These are phyloP conservation scores for Bifiguratus adelaidae DNA, from an alignment of 192 early-diverging fungal species.

Conservation along the genomic window DNA sequence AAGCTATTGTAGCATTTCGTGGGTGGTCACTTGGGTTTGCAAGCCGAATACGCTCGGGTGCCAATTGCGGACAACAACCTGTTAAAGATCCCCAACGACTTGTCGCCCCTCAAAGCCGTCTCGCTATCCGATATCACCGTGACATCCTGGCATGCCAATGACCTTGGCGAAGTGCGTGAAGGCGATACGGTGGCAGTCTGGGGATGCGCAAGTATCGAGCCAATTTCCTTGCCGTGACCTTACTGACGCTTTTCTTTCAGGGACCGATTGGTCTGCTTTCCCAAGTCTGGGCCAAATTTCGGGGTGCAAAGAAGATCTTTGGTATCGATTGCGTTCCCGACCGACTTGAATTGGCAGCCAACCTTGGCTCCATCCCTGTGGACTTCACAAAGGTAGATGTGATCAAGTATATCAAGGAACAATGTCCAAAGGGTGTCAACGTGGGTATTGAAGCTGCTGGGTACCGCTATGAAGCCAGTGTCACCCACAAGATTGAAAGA, in stretches of 20 bases:
- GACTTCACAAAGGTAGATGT: slow-evolving; percentile 20
- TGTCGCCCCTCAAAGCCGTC: slow-evolving; percentile 31
- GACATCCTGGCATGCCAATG: slow-evolving; percentile 36
- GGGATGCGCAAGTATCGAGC: too few relatives aligned
- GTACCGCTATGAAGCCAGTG: slow-evolving; percentile 31
- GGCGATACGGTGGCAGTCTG: too few relatives aligned
- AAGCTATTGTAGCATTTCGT: too few relatives aligned
- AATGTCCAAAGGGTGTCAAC: slow-evolving; percentile 31
- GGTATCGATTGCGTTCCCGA: slow-evolving; percentile 22
- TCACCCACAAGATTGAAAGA: slow-evolving; percentile 26
- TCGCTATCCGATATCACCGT: slow-evolving; percentile 34
- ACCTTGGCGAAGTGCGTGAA: too few relatives aligned
- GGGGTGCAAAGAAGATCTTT: slow-evolving; percentile 18
- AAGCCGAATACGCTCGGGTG: slow-evolving; percentile 40
- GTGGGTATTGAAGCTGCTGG: slow-evolving; percentile 35
- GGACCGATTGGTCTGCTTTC: slow-evolving; percentile 36
- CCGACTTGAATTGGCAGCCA: slow-evolving; percentile 16
- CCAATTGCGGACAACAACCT: slow-evolving; percentile 43
- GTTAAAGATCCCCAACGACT: slow-evolving; percentile 21
- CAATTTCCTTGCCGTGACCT: too few relatives aligned
- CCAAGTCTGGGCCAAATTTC: slow-evolving; percentile 8
- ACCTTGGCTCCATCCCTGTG: slow-evolving; percentile 13
- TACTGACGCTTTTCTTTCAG: too few relatives aligned
- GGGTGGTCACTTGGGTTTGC: slow-evolving; percentile 22
- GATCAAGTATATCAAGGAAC: slow-evolving; percentile 11